These are phyloP conservation scores for Platanthera zijinensis DNA, from an alignment of 106 monocot species.

Conservation along the genomic window DNA sequence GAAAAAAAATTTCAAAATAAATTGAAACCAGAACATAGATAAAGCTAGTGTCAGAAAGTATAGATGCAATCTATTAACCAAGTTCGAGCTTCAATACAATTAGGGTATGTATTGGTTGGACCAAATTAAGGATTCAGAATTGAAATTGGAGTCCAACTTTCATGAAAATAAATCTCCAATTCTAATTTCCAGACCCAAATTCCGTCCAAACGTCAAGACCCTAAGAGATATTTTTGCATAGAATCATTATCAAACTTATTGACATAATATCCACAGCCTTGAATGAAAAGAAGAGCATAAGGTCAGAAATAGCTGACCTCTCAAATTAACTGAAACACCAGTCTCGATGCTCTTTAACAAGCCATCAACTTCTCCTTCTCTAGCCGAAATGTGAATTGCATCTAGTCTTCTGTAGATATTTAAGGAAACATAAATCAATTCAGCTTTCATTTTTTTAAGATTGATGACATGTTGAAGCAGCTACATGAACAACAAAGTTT, in stretches of 20 bases:
- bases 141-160: too few relatives aligned
- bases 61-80: too few relatives aligned
- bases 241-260: not conserved
- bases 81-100: too few relatives aligned
- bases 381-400: constrained; percentile 52
- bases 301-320: constrained; percentile 26
- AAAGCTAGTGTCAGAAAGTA: too few relatives aligned
- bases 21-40: not conserved
- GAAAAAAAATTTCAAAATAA: not conserved
- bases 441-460: not conserved
- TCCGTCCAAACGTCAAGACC: too few relatives aligned
- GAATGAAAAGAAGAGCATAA: constrained; percentile 1
- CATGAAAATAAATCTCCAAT: too few relatives aligned
- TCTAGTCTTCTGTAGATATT: constrained; percentile 43
- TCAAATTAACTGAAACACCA: constrained; percentile 57
- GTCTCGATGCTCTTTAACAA: constrained; percentile 41
- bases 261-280: not conserved
- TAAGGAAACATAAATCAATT: constrained; percentile 6
- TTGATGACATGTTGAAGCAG: not conserved
- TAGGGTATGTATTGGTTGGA: too few relatives aligned
- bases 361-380: constrained; percentile 61
- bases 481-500: not conserved
- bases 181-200: too few relatives aligned
- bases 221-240: not conserved
- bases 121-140: too few relatives aligned